phyloP scores from a whole-genome alignment of 2,329 filamentous ascomycete genomes.

The Rhexocercosporidium sp. region DNA sequence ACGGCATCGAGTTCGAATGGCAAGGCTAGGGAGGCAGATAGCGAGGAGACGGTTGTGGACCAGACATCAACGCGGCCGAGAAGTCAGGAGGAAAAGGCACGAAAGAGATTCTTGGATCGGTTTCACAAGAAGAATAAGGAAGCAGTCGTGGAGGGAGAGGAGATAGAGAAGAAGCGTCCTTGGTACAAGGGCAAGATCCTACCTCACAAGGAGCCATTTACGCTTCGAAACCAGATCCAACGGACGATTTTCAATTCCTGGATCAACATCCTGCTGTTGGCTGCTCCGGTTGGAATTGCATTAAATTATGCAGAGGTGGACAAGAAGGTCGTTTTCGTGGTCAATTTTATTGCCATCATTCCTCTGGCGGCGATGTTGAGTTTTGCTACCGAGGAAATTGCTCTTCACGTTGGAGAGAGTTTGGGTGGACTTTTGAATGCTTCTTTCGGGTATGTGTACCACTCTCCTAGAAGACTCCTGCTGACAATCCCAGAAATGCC shows the following conservation, averaged over 20 bases:
- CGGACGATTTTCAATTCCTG: slow-evolving; percentile 81
- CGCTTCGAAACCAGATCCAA: slow-evolving; percentile 68
- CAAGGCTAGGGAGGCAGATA: slow-evolving; percentile 27
- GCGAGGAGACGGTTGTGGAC: slow-evolving; percentile 25
- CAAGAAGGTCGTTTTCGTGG: slow-evolving; percentile 73
- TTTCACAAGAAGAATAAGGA: slow-evolving; percentile 28
- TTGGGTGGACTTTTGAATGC: slow-evolving; percentile 89
- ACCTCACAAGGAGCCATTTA: slow-evolving; percentile 54
- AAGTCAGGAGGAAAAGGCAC: slow-evolving; percentile 31
- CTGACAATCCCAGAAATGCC: slow-evolving; percentile 64
- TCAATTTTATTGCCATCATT: slow-evolving; percentile 95
- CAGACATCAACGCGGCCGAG: slow-evolving; percentile 18
- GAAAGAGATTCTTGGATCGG: slow-evolving; percentile 29
- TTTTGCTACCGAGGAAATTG: slow-evolving; percentile 90
- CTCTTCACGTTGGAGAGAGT: slow-evolving; percentile 80
- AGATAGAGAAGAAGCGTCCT: slow-evolving; percentile 35
- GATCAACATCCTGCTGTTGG: slow-evolving; percentile 82
- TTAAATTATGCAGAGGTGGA: slow-evolving; percentile 67
- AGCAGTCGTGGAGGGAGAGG: slow-evolving; percentile 25
- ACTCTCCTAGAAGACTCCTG: slow-evolving; percentile 8
- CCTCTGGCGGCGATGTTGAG: slow-evolving; percentile 86
- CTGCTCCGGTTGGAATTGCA: slow-evolving; percentile 80
- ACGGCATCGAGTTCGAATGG: slow-evolving; percentile 13
- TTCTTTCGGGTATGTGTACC: slow-evolving; percentile 73
- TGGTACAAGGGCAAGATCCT: slow-evolving; percentile 46